phyloP scores from a whole-genome alignment of 176 grass and related monocot species.

The Zea luxurians region DNA sequence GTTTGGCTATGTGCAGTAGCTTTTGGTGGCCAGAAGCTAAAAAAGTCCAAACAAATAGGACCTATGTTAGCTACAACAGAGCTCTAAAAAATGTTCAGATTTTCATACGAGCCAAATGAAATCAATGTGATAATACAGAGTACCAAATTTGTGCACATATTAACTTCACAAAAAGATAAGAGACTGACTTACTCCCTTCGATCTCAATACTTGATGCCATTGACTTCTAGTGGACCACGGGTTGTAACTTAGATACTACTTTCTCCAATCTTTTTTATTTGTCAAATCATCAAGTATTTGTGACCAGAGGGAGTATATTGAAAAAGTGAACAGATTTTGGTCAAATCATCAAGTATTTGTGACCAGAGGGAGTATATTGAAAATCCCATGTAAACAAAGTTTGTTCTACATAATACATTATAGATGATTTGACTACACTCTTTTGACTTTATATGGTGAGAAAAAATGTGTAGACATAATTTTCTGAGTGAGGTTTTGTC shows the following conservation, averaged over 20 bases:
- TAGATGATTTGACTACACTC: slow-evolving; percentile 2
- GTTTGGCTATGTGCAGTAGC: too few relatives aligned
- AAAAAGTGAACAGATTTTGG: neutral
- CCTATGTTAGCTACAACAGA: slow-evolving; percentile 7
- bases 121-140: slow-evolving; percentile 10
- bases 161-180: neutral
- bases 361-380: neutral
- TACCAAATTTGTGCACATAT: neutral
- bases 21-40: too few relatives aligned
- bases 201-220: neutral
- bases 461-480: neutral
- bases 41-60: too few relatives aligned
- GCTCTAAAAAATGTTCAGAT: neutral
- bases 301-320: neutral
- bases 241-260: neutral
- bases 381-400: neutral
- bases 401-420: neutral
- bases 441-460: neutral
- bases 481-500: neutral
- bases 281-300: neutral
- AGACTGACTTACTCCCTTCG: neutral
- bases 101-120: slow-evolving; percentile 20
- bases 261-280: too few relatives aligned
- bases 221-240: neutral
- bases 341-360: neutral